Base-by-base conservation (phyloP, 495 filamentous ascomycete genomes). In the Xylaria intraflava region DNA sequence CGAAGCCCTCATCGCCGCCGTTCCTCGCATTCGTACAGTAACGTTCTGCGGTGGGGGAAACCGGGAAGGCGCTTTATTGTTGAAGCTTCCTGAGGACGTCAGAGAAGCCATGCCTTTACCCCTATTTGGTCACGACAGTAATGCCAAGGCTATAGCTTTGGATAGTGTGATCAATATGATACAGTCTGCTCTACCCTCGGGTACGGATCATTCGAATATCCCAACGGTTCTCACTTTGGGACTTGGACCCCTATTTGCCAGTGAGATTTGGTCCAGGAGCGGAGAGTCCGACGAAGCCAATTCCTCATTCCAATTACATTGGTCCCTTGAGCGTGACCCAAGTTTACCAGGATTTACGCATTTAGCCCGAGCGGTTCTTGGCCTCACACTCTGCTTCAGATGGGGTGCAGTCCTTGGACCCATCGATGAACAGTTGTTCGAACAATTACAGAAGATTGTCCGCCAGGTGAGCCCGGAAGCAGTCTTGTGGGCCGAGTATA, bases 41-140 rank as follows among this genome's bases (percentile, higher is more conserved):
- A 80, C 82, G 12, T 96, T 96, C 70, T 92, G 88, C 61, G 83
- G 89, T 59, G 91, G 78, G 10, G 91, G 91, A 9, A 89, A 95
- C 41, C 78, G 90, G 23, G 91, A 96, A 66, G 91, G 91, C 0
- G 78, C 83, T 1, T 67, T 94, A 23, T 90, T 85, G 68, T 77
- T 83, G 65, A 82, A 77, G 49, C 75, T 94, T 14, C 75, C 81
- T 0, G 52, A 67, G 6, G 60, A 70, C 2, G 65, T 87, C 14
- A 80, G 85, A 46, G 76, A 81, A 31, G 75, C 78, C 61, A 73
- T 85, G 64, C 88, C 91, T 1, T 62, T 95, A 12, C 62, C 80
- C 2, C 65, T 69, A 1, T 69, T 77, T 48, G 79, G 79, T 5
- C 70, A 71, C 16, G 56, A 72, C 6, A 48, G 66, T 3, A 62